phyloP scores from a whole-genome alignment of 1,139 yeast species.

The Kurtzmaniella quercitrusa region DNA sequence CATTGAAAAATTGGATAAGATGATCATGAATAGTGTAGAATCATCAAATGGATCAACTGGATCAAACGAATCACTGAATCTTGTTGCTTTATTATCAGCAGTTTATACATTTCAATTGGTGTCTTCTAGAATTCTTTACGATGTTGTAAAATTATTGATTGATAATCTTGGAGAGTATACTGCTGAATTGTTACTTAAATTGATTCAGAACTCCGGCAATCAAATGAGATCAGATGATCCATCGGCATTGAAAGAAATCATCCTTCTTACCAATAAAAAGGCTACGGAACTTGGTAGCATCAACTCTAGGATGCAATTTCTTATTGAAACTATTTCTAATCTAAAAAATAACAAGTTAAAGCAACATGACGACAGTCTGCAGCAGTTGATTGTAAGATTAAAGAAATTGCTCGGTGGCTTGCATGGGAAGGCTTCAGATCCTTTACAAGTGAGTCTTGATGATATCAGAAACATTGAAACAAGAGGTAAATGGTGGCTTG shows the following conservation, averaged over 20 bases:
- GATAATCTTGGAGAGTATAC: slow-evolving; percentile 60
- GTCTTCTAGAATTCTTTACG: slow-evolving; percentile 72
- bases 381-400: slow-evolving; percentile 51
- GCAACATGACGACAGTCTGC: slow-evolving; percentile 43
- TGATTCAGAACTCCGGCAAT: slow-evolving; percentile 74
- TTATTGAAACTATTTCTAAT: slow-evolving; percentile 80
- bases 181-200: slow-evolving; percentile 71
- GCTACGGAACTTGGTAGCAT: slow-evolving; percentile 26
- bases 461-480: slow-evolving; percentile 76
- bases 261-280: slow-evolving; percentile 48
- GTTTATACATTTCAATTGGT: slow-evolving; percentile 75
- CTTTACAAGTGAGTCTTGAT: slow-evolving; percentile 76
- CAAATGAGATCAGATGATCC: slow-evolving; percentile 92
- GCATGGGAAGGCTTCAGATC: slow-evolving; percentile 52
- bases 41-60: slow-evolving; percentile 14
- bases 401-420: slow-evolving; percentile 62
- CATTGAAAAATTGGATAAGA: slow-evolving; percentile 58
- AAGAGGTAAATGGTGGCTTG: slow-evolving; percentile 97
- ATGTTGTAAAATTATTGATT: slow-evolving; percentile 58
- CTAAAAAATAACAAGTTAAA: slow-evolving; percentile 82
- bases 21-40: slow-evolving; percentile 15
- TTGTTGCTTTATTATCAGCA: slow-evolving; percentile 71
- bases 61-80: slow-evolving; percentile 62
- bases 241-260: slow-evolving; percentile 74
- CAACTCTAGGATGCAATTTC: slow-evolving; percentile 70